Base-by-base conservation (phyloP, 495 filamentous ascomycete species). In the Hyaloscypha variabilis region DNA sequence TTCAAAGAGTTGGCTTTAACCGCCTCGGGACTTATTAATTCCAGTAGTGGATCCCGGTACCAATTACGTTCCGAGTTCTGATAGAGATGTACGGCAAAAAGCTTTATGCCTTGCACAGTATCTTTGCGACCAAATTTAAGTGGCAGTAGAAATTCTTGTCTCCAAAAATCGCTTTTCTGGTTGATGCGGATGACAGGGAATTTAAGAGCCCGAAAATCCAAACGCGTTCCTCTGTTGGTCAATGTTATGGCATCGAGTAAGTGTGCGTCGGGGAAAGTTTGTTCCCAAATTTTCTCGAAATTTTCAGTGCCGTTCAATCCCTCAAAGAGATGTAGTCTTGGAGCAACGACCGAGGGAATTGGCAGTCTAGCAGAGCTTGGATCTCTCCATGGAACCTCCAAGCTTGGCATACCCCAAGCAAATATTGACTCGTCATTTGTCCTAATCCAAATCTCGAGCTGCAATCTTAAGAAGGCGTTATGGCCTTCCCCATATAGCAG, bases 401-500 rank as follows among this genome's bases (percentile, higher is more conserved):
- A 14, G 26, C 51, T 29, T 54, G 51, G 51, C 51, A 29, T 26
- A 54, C 51, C 11, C 49, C 52, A 63, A 17, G 61, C 61, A 59
- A 65, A 65, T 39, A 65, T 50, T 31, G 62, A 58, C 24, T 55
- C 21, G 26, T 63, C 61, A 28, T 54, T 26, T 13, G 19, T 34
- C 14, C 34, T 54, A 25, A 28, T 65, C 50, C n/a, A 49, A 10
- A 76, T 73, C 34, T 75, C 73, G 8, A 68, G 52, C 42, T 75
- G 71, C 5, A 76, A 66, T 50, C 74, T 62, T 24, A 36, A 31
- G 53, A 76, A 76, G 2, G 72, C 72, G 29, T 60, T 62, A 10
- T 39, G 17, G 17, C 72, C 68, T 54, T 75, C 73, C 1, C 74
- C 74, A 62, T 76, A 75, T 2, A 76, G 34, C 25, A 75, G 46